Percentiles rank a stretch among this genome's conserved stretches.
Conservation (phyloP, 768 basidiomycete species). For the Phlebiopsis gigantea region DNA sequence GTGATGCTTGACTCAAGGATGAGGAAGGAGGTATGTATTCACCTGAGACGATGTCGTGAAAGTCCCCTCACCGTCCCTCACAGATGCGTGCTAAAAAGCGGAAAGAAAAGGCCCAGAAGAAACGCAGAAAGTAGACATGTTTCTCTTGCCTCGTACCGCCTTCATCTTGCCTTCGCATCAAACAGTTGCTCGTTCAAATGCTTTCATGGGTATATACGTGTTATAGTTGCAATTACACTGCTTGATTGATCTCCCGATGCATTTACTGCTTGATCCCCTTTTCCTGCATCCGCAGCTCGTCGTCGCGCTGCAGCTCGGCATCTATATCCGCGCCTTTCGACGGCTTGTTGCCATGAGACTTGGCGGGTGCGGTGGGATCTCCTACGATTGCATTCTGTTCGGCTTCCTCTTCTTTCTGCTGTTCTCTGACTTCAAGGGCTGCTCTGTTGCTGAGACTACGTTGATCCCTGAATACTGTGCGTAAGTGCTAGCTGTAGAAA, state of each 20-base stretch:
- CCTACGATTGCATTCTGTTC: conserved; percentile 11
- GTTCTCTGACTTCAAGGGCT: conserved; percentile 26
- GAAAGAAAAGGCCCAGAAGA: conserved; percentile 68
- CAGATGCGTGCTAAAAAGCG: conserved; percentile 83
- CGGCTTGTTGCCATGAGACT: conserved; percentile 51
- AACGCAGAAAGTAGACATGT: conserved; percentile 35
- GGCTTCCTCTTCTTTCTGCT: conserved; percentile 26
- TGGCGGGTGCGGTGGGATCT: conserved; percentile 46
- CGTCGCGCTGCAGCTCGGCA: conserved; percentile 47
- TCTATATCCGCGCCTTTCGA: conserved; percentile 56
- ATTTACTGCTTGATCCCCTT: conserved; percentile 29
- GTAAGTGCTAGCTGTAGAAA: not conserved
- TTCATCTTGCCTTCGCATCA: not conserved
- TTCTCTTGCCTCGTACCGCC: not conserved
- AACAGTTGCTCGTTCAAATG: not conserved
- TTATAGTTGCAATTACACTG: not conserved
- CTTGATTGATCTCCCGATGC: not conserved
- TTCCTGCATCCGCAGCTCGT: conserved; percentile 39
- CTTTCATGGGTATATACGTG: not conserved
- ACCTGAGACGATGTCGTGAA: conserved; percentile 6
- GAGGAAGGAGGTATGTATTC: conserved; percentile 75
- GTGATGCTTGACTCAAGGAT: conserved; percentile 91
- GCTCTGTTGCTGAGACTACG: conserved; percentile 37
- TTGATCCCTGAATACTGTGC: conserved; percentile 31
- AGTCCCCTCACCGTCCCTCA: conserved; percentile 2